phyloP scores from a whole-genome alignment of 306 rosid genomes.

The Prinsepia uniflora region DNA sequence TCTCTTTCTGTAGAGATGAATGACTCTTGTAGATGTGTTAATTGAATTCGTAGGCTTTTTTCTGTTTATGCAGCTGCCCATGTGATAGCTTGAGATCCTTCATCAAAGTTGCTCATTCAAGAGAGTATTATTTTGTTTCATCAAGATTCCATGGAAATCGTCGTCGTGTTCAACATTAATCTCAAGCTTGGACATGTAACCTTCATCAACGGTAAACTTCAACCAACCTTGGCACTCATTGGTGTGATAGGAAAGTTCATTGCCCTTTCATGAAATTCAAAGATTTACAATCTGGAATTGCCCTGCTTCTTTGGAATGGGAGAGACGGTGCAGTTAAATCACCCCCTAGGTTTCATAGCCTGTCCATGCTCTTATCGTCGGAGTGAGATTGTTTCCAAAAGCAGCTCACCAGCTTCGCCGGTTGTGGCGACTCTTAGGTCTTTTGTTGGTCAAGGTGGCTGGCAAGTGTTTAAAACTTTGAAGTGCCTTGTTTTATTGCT shows the following conservation, averaged over 20 bases:
- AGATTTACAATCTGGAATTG: neutral
- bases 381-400: slow-evolving; percentile 5
- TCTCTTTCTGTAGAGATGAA: neutral
- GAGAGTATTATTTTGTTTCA: neutral
- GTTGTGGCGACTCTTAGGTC: neutral
- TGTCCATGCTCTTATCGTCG: neutral
- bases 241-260: neutral
- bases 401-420: slow-evolving; percentile 1
- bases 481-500: slow-evolving; percentile 1
- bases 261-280: slow-evolving; percentile 10
- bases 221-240: slow-evolving; percentile 5
- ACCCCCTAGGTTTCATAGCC: neutral
- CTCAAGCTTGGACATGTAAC: slow-evolving; percentile 14
- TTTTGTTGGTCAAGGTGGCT: neutral
- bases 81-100: slow-evolving; percentile 4
- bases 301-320: neutral
- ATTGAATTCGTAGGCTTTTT: neutral
- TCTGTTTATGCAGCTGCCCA: slow-evolving; percentile 16
- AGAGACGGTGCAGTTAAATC: neutral
- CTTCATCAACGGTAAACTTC: slow-evolving; percentile 11
- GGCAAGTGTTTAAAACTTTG: slow-evolving; percentile 8
- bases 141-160: slow-evolving; percentile 12
- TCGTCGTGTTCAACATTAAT: neutral
- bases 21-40: neutral
- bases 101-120: neutral